These are phyloP conservation scores for Phylloporus scabripes DNA, from an alignment of 768 basidiomycete genomes.

Conservation along the genomic window DNA sequence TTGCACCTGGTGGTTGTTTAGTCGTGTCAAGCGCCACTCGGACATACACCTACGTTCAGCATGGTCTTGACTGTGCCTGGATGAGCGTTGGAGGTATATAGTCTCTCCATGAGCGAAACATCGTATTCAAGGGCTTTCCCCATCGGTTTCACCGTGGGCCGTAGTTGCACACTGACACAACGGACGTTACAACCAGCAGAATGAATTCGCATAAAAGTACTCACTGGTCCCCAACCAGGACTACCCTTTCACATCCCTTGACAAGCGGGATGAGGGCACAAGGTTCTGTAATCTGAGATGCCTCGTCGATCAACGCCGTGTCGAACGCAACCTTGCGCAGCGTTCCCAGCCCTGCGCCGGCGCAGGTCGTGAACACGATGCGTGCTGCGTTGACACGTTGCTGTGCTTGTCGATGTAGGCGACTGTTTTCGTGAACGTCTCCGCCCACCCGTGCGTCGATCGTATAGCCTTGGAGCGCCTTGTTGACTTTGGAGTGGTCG, in stretches of 20 bases:
- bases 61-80: conserved; percentile 49
- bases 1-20: conserved; percentile 39
- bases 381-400: conserved; percentile 50
- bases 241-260: conserved; percentile 52
- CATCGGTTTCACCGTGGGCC: conserved; percentile 59
- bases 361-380: conserved; percentile 63
- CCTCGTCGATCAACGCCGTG: conserved; percentile 63
- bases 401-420: conserved; percentile 53
- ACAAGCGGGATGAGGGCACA: conserved; percentile 61
- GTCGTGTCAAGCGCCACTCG: not conserved
- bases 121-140: conserved; percentile 53
- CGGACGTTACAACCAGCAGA: not conserved
- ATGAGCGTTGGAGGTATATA: conserved; percentile 38
- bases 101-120: conserved; percentile 55
- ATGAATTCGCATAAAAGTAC: conserved; percentile 15
- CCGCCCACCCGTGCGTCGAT: conserved; percentile 57
- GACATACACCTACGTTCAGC: conserved; percentile 42
- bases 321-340: conserved; percentile 52
- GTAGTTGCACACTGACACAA: conserved; percentile 52
- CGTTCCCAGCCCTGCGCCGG: conserved; percentile 56
- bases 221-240: conserved; percentile 69
- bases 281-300: conserved; percentile 66
- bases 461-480: conserved; percentile 51
- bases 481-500: conserved; percentile 57
- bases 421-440: conserved; percentile 55